Conservation (phyloP, 2,329 filamentous ascomycete species). For the Xylariaceae sp. region DNA sequence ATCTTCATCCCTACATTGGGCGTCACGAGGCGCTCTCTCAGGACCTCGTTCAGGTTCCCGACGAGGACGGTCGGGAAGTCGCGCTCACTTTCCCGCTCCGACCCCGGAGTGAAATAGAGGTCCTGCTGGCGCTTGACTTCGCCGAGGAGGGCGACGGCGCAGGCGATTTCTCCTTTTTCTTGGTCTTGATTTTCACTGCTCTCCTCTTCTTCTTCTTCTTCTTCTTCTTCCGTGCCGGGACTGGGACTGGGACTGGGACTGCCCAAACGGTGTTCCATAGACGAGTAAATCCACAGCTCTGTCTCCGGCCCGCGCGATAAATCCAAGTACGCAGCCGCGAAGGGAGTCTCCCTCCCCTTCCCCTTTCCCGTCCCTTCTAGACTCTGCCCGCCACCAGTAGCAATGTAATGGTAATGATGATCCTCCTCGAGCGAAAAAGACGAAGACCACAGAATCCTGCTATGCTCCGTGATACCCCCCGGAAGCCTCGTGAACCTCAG, state of each 20-base stretch:
- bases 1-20: slow-evolving; percentile 38
- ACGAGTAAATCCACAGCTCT: slow-evolving; percentile 68
- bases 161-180: slow-evolving; percentile 3
- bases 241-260: neutral
- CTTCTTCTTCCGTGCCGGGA: slow-evolving; percentile 28
- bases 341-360: slow-evolving; percentile 36
- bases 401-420: neutral
- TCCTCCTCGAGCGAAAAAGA: neutral
- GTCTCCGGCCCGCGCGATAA: slow-evolving; percentile 67
- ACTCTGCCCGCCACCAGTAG: neutral
- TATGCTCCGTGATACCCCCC: slow-evolving; percentile 50
- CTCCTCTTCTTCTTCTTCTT: slow-evolving; percentile 12
- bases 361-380: neutral
- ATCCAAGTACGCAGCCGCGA: slow-evolving; percentile 68
- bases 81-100: slow-evolving; percentile 39
- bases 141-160: slow-evolving; percentile 27
- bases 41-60: slow-evolving; percentile 50
- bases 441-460: slow-evolving; percentile 47
- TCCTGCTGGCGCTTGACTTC: slow-evolving; percentile 34
- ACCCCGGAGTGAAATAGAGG: slow-evolving; percentile 27
- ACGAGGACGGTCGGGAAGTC: slow-evolving; percentile 44
- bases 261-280: slow-evolving; percentile 47
- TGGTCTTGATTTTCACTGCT: neutral
- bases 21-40: slow-evolving; percentile 41
- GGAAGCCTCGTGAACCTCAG: slow-evolving; percentile 61